Evolutionary conservation across 169 alveolate genomes (phyloP).

Genomic region (Fabrea salina): DNA sequence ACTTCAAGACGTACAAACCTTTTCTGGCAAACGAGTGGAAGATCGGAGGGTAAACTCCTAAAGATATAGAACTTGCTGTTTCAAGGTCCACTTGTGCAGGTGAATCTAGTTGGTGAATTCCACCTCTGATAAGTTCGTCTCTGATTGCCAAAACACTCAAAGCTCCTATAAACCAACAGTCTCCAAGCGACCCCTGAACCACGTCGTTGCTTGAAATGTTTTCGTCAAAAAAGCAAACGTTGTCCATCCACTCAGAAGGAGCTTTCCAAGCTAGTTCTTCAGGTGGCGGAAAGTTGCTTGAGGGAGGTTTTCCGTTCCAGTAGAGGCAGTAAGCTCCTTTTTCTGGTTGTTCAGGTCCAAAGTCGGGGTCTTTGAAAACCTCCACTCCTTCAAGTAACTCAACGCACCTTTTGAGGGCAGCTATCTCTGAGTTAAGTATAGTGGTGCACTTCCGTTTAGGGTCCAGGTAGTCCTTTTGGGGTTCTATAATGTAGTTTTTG

Average conservation of each 20-base stretch:
- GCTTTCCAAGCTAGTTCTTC: slow-evolving; percentile 62
- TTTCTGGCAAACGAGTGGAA: slow-evolving; percentile 73
- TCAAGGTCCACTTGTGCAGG: slow-evolving; percentile 53
- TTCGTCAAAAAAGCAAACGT: slow-evolving; percentile 10
- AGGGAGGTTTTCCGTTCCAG: slow-evolving; percentile 54
- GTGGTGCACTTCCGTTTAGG: background rate
- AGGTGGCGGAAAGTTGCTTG: slow-evolving; percentile 58
- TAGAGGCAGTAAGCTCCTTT: slow-evolving; percentile 48
- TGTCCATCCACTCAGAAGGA: slow-evolving; percentile 54
- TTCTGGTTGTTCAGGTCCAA: slow-evolving; percentile 68
- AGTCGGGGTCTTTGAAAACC: slow-evolving; percentile 56
- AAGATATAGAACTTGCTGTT: slow-evolving; percentile 53
- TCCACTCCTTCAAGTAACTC: background rate
- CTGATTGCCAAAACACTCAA: slow-evolving; percentile 73
- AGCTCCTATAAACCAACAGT: slow-evolving; percentile 34
- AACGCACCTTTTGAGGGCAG: slow-evolving; percentile 15
- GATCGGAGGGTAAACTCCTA: slow-evolving; percentile 88
- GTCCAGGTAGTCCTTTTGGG: background rate
- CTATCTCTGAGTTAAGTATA: slow-evolving; percentile 26
- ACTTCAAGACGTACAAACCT: slow-evolving; percentile 79
- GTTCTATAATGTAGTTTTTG: background rate
- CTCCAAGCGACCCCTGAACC: slow-evolving; percentile 41
- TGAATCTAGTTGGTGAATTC: slow-evolving; percentile 49
- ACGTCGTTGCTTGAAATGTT: slow-evolving; percentile 16
- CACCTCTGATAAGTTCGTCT: slow-evolving; percentile 82